phyloP scores from a whole-genome alignment of 768 basidiomycete genomes.

The Pholiota microspora region DNA sequence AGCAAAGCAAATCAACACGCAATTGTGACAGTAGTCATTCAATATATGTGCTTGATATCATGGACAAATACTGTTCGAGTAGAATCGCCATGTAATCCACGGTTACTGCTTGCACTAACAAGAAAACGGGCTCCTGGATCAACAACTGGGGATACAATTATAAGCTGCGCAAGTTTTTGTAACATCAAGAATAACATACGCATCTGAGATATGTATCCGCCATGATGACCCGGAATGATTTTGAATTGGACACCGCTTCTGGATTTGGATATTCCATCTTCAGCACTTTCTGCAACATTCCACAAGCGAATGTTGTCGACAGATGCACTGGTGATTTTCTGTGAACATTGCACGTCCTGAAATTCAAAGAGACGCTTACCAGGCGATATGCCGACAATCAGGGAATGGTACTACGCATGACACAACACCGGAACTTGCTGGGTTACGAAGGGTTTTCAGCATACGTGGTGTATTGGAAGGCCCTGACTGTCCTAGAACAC shows the following conservation, averaged over 20 bases:
- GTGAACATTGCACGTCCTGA: not conserved
- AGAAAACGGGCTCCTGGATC: conserved; percentile 84
- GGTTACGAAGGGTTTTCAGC: conserved; percentile 82
- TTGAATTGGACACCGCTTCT: conserved; percentile 84
- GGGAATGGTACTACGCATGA: conserved; percentile 91
- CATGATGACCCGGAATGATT: conserved; percentile 95
- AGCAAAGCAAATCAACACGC: not conserved
- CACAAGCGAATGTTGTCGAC: conserved; percentile 91
- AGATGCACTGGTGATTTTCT: conserved; percentile 60
- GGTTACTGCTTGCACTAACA: conserved; percentile 89
- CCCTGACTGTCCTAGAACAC: conserved; percentile 67
- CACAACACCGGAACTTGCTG: conserved; percentile 85
- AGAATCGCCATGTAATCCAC: conserved; percentile 92
- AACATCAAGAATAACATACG: conserved; percentile 57
- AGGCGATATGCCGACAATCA: conserved; percentile 87
- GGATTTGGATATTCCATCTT: conserved; percentile 61
- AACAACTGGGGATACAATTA: conserved; percentile 55
- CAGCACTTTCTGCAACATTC: conserved; percentile 82
- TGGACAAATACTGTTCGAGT: conserved; percentile 90
- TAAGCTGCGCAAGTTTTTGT: conserved; percentile 8
- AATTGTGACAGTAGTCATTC: conserved; percentile 15
- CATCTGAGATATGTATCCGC: conserved; percentile 91
- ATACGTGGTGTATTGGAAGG: conserved; percentile 68
- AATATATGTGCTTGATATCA: conserved; percentile 62
- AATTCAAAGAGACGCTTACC: conserved; percentile 48